Percentiles rank a stretch among this genome's conserved stretches.
These are phyloP conservation scores for Diaporthe capsici DNA, from an alignment of 2,329 filamentous ascomycete species.

Conservation along the genomic window DNA sequence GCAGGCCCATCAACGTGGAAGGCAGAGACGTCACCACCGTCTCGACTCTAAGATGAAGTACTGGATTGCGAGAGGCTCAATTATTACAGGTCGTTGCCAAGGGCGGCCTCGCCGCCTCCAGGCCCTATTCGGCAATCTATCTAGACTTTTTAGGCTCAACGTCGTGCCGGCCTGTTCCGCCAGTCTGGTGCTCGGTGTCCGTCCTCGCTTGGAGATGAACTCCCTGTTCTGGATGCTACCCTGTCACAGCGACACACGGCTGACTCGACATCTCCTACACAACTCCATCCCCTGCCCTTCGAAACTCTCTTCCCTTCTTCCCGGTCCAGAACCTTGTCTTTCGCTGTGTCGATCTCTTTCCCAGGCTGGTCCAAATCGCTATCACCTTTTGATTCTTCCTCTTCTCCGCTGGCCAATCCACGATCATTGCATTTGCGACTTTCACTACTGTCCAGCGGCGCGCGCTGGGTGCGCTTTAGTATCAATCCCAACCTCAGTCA, in stretches of 20 bases:
- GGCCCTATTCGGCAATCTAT: conserved; percentile 17
- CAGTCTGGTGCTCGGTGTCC: conserved; percentile 11
- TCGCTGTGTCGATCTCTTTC: conserved; percentile 28
- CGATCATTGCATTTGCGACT: conserved; percentile 5
- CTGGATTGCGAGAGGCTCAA: neutral
- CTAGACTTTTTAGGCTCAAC: conserved; percentile 22
- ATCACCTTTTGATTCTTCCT: conserved; percentile 17
- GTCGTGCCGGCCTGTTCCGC: conserved; percentile 27
- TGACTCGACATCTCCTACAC: conserved; percentile 34
- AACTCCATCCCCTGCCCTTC: conserved; percentile 9
- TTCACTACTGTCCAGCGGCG: neutral
- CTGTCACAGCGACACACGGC: conserved; percentile 23
- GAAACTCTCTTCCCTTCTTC: conserved; percentile 16
- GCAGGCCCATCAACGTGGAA: neutral
- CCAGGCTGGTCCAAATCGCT: conserved; percentile 8
- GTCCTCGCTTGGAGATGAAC: conserved; percentile 28
- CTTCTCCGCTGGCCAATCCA: neutral
- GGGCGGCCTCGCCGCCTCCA: conserved; percentile 21
- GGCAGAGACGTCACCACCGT: conserved; percentile 3
- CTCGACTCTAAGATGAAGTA: neutral
- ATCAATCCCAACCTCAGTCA: conserved; percentile 20
- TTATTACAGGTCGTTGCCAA: conserved; percentile 9
- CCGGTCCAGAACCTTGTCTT: conserved; percentile 28
- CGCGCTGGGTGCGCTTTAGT: conserved; percentile 35
- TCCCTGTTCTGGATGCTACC: conserved; percentile 7